Conservation (phyloP, 2,329 filamentous ascomycete genomes). For the Calycina marina region DNA sequence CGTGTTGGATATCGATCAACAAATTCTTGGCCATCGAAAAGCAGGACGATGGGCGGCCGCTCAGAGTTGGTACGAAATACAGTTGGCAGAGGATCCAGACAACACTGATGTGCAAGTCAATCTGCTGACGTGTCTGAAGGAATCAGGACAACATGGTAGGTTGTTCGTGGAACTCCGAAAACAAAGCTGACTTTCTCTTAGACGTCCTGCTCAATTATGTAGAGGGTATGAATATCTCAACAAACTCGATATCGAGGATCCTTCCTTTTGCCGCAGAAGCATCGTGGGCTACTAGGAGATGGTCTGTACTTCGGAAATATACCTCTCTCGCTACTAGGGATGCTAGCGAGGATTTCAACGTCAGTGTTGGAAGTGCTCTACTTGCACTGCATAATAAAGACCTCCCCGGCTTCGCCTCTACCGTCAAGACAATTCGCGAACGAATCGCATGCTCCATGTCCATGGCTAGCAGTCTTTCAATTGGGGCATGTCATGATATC, state of each 20-base stretch:
- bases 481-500: slow-evolving; percentile 73
- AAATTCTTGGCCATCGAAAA: slow-evolving; percentile 84
- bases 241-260: slow-evolving; percentile 41
- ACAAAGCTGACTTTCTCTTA: slow-evolving; percentile 23
- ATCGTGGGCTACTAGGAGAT: slow-evolving; percentile 77
- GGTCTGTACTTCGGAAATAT: slow-evolving; percentile 60
- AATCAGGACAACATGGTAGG: slow-evolving; percentile 87
- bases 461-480: slow-evolving; percentile 59
- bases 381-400: slow-evolving; percentile 42
- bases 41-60: slow-evolving; percentile 87
- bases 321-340: slow-evolving; percentile 33
- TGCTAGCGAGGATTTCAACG: slow-evolving; percentile 57
- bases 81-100: slow-evolving; percentile 64
- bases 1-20: slow-evolving; percentile 81
- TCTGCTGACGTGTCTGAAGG: slow-evolving; percentile 74
- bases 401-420: slow-evolving; percentile 34
- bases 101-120: slow-evolving; percentile 69
- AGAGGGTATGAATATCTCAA: slow-evolving; percentile 49
- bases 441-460: slow-evolving; percentile 63
- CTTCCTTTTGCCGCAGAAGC: slow-evolving; percentile 82
- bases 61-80: slow-evolving; percentile 94
- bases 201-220: slow-evolving; percentile 79
- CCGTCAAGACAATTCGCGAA: slow-evolving; percentile 51
- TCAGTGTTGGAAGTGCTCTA: slow-evolving; percentile 58
- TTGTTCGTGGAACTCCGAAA: slow-evolving; percentile 4